Evolutionary conservation across 192 early-diverging fungal species (phyloP).

Genomic region (Mortierella antarctica): DNA sequence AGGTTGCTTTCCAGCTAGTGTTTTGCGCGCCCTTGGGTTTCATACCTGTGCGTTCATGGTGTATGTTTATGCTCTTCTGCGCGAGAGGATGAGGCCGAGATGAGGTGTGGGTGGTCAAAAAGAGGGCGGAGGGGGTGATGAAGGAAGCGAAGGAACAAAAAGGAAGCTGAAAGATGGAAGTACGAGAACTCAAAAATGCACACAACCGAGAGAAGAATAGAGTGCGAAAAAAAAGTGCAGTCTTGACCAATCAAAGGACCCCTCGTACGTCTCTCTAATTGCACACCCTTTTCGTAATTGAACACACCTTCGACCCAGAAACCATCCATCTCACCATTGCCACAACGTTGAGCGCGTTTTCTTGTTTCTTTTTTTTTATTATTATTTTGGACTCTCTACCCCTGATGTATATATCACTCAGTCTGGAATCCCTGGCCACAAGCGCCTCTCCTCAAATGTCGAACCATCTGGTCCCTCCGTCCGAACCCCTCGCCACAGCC

Average conservation of each 20-base stretch:
- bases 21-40: background rate
- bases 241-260: background rate
- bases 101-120: background rate
- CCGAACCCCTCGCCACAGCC: constrained; percentile 52
- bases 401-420: background rate
- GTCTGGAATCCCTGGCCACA: constrained; percentile 18
- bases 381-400: no score
- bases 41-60: constrained; percentile 54
- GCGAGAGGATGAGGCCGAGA: background rate
- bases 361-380: no score
- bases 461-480: constrained; percentile 46
- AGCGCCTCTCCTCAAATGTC: constrained; percentile 32
- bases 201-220: no score
- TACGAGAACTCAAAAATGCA: background rate
- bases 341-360: no score
- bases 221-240: background rate
- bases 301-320: background rate
- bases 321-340: no score
- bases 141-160: constrained; percentile 2
- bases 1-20: no score
- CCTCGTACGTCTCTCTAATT: constrained; percentile 2
- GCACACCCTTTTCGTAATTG: constrained; percentile 1
- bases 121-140: background rate
- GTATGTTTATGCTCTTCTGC: background rate
- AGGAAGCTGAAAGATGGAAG: constrained; percentile 8